Evolutionary conservation across 352 stramenopile genomes (phyloP), one percentile per base, ranked within the genome.

Genomic region (Pythium dissotocum): DNA sequence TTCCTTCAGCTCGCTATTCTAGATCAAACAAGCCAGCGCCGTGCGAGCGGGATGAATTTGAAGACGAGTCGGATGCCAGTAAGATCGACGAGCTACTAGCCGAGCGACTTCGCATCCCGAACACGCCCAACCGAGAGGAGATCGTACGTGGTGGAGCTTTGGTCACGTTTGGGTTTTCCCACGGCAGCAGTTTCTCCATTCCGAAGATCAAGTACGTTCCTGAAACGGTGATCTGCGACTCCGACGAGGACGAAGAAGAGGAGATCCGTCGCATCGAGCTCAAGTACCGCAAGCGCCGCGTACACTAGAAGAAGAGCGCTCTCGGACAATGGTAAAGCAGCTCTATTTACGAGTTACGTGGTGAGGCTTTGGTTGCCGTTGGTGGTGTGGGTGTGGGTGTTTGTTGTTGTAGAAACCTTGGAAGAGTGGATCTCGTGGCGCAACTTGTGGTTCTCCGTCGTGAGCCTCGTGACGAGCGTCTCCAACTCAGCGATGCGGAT

Each of bases 231-330:
- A 73, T 55, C 44, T 88, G 78, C 5, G 85, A 94, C 65, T 92
- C 85, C 24, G 85, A 93, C 30, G 78, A 85, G 46, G 85, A 92
- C 48, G 85, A 94, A 53, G 76, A 83, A 63, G 85, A 92, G 57
- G 83, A 94, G 61, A 77, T 92, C 32, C 75, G 80, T 8, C 77
- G 81, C 63, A 94, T 94, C 42, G 83, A 92, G 67, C 76, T 86
- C 33, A 94, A 94, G 57, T 94, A 94, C 26, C 56, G 57, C 66
- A 80, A 78, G 58, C 70, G 64, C 67, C 46, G 64, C 18, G 49
- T 51, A 48, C 49, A 71, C 4, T 63, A 63, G 55, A 49, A 44
- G 36, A 38, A 48, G 36, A 40, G 16, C 52, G 33, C 48, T 30
- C 1, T n/a, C 26, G 36, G 16, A 32, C 16, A 13, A 49, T 33